Evolutionary conservation across 2,329 filamentous ascomycete species (phyloP).

Genomic region (Xylariaceae sp.): DNA sequence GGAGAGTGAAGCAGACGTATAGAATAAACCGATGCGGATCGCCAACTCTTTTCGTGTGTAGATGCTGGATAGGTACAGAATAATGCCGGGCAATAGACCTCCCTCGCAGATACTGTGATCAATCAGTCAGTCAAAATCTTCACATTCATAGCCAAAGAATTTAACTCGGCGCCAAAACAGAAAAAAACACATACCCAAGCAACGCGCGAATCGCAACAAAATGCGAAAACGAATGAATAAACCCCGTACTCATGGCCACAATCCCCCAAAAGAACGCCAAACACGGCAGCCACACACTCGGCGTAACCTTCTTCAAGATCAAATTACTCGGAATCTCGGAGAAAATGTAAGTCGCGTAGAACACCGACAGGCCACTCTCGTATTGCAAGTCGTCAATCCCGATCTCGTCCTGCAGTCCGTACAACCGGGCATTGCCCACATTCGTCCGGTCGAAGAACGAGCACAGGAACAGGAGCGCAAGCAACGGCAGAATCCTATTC

Average conservation of each 20-base stretch:
- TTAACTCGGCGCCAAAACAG: not conserved
- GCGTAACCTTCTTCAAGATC: conserved; percentile 57
- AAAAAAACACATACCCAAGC: conserved; percentile 36
- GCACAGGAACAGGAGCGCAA: conserved; percentile 63
- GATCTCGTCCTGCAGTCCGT: conserved; percentile 56
- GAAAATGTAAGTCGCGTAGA: conserved; percentile 61
- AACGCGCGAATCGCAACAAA: conserved; percentile 60
- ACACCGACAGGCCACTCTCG: conserved; percentile 59
- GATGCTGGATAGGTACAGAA: conserved; percentile 62
- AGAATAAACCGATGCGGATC: conserved; percentile 63
- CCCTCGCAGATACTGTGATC: conserved; percentile 52
- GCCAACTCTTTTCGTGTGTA: conserved; percentile 58
- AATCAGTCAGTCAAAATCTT: not conserved
- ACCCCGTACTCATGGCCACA: conserved; percentile 54
- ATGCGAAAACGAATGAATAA: conserved; percentile 49
- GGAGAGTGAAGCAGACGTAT: conserved; percentile 61
- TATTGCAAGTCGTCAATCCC: conserved; percentile 59
- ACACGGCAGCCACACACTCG: conserved; percentile 56
- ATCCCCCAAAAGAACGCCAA: conserved; percentile 56
- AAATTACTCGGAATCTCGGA: conserved; percentile 63
- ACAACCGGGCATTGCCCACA: conserved; percentile 66
- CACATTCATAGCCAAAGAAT: not conserved
- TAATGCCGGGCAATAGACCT: conserved; percentile 63
- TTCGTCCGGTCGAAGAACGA: conserved; percentile 67
- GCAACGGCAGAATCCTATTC: conserved; percentile 54